Percentiles rank a stretch among this genome's conserved stretches.
Evolutionary conservation across 2,329 filamentous ascomycete species (phyloP).

Genomic region (Trichocomaceae sp.): DNA sequence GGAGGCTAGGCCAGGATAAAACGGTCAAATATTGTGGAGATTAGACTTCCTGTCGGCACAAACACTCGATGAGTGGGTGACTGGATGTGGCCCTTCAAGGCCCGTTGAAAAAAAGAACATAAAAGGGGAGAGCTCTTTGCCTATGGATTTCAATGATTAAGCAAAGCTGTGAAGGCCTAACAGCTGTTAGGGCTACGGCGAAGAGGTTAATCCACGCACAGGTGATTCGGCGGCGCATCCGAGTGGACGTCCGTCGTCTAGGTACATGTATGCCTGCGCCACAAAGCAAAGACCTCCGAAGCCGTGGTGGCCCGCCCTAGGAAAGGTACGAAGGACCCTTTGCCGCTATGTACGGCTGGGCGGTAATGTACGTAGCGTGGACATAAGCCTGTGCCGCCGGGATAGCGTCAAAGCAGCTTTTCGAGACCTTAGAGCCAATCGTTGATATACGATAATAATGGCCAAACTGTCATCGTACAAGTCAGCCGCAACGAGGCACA

Average conservation of each 20-base stretch:
- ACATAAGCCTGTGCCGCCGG: conserved; percentile 9
- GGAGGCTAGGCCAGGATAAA: not conserved
- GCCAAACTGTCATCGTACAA: not conserved
- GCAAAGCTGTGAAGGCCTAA: not conserved
- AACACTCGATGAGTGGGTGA: conserved; percentile 8
- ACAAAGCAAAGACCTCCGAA: conserved; percentile 4
- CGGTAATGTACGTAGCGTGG: conserved; percentile 14
- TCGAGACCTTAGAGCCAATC: conserved; percentile 12
- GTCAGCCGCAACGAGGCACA: conserved; percentile 9
- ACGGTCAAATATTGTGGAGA: conserved; percentile 1
- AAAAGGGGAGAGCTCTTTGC: conserved; percentile 9
- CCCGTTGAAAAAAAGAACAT: not conserved
- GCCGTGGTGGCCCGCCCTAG: conserved; percentile 2
- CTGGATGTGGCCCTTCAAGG: conserved; percentile 2
- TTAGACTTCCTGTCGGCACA: conserved; percentile 11
- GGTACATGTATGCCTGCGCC: conserved; percentile 11
- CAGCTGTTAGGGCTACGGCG: conserved; percentile 9
- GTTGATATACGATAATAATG: not conserved
- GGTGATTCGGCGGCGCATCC: conserved; percentile 14
- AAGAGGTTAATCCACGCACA: conserved; percentile 12
- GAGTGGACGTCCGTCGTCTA: conserved; percentile 11
- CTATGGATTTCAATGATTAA: conserved; percentile 7
- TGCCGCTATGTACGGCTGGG: conserved; percentile 15
- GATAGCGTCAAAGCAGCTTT: conserved; percentile 6
- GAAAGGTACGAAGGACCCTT: conserved; percentile 6